A percentile compares a stretch with the other conserved stretches of the same genome.
Evolutionary conservation across 306 rosid genomes (phyloP).

Genomic region (Argentina anserina): DNA sequence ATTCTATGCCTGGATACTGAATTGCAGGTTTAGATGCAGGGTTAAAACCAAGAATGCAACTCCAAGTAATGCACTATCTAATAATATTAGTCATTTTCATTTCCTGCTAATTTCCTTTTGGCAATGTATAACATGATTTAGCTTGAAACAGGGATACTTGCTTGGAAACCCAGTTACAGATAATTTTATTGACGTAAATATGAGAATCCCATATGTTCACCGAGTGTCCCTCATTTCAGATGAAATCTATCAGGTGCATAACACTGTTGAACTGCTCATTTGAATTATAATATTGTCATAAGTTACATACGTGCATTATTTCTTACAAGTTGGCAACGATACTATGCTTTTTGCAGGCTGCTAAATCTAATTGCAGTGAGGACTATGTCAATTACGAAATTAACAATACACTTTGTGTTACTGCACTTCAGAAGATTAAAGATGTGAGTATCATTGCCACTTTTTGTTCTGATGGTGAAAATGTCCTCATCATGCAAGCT

Average conservation of each 20-base stretch:
- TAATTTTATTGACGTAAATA: slow-evolving; percentile 16
- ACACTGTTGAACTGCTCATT: background rate
- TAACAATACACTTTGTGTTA: slow-evolving; percentile 5
- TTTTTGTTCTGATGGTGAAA: background rate
- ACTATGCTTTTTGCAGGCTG: slow-evolving; percentile 8
- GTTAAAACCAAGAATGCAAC: slow-evolving; percentile 20
- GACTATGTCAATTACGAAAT: slow-evolving; percentile 14
- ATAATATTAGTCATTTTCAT: no score
- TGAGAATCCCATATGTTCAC: slow-evolving; percentile 24
- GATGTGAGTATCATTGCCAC: slow-evolving; percentile 1
- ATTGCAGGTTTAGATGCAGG: slow-evolving; percentile 18
- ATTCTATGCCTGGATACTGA: background rate
- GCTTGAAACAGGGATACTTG: slow-evolving; percentile 25
- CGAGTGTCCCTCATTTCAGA: slow-evolving; percentile 23
- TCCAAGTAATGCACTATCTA: slow-evolving; percentile 15
- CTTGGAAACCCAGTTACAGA: slow-evolving; percentile 27
- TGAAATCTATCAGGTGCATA: slow-evolving; percentile 19
- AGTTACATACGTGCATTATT: background rate
- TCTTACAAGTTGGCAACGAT: no score
- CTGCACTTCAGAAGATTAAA: slow-evolving; percentile 1
- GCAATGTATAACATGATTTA: background rate
- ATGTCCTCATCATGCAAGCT: background rate
- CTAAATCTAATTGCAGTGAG: slow-evolving; percentile 21
- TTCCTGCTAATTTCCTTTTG: background rate
- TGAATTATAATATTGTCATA: background rate